phyloP scores from a whole-genome alignment of 805 yeast genomes.

The Metschnikowia hibisci region DNA sequence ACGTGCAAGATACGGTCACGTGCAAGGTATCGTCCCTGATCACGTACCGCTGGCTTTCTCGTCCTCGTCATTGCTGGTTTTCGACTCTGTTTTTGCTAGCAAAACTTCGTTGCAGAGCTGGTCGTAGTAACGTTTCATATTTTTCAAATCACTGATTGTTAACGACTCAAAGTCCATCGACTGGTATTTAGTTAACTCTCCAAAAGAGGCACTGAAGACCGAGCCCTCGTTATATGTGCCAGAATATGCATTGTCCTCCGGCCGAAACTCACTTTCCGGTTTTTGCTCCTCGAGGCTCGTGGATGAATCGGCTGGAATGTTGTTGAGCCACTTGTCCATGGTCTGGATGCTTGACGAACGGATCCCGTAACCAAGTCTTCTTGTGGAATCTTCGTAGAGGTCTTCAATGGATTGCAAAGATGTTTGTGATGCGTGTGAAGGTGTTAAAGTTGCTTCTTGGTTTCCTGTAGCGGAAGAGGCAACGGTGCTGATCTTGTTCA shows the following conservation, averaged over 20 bases:
- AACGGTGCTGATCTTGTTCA: conserved; percentile 36
- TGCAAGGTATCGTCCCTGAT: neutral
- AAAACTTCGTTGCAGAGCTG: conserved; percentile 30
- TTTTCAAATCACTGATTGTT: conserved; percentile 32
- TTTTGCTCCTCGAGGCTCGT: conserved; percentile 2
- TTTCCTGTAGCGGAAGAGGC: conserved; percentile 9
- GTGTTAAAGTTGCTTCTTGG: neutral
- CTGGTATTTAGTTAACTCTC: conserved; percentile 32
- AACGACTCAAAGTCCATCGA: conserved; percentile 34
- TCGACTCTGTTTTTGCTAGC: conserved; percentile 12
- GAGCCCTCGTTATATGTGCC: conserved; percentile 20
- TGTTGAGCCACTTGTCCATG: conserved; percentile 43
- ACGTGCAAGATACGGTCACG: neutral
- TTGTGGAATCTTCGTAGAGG: conserved; percentile 13
- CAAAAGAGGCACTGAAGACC: conserved; percentile 19
- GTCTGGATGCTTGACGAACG: conserved; percentile 39
- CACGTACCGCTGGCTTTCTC: neutral
- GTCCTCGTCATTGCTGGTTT: conserved; percentile 16
- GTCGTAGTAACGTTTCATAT: conserved; percentile 34
- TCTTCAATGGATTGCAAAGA: conserved; percentile 34
- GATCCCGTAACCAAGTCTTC: conserved; percentile 28
- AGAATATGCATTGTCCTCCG: conserved; percentile 8
- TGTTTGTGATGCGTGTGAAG: conserved; percentile 21
- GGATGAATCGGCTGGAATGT: conserved; percentile 20
- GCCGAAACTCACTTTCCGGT: conserved; percentile 3